A percentile compares a stretch with the other conserved stretches of the same genome.
These are phyloP conservation scores for Alternaria novae-zelandiae DNA, from an alignment of 2,329 filamentous ascomycete species.

Conservation along the genomic window DNA sequence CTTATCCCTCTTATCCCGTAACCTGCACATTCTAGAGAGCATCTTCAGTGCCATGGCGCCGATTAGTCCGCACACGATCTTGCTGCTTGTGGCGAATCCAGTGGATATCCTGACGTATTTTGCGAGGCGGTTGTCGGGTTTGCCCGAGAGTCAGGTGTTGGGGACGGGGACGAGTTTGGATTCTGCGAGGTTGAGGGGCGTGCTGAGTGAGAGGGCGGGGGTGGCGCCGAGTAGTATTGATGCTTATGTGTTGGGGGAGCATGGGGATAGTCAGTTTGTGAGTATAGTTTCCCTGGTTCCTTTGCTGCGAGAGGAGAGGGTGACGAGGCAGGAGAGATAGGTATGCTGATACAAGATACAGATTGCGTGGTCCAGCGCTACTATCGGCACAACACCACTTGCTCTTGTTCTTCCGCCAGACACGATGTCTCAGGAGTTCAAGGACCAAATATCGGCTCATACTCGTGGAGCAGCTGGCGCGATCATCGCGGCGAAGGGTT, in stretches of 20 bases:
- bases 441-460: slow-evolving; percentile 50
- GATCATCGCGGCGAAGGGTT: slow-evolving; percentile 59
- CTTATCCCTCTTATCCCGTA: slow-evolving; percentile 56
- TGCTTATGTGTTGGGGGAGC: slow-evolving; percentile 58
- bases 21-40: slow-evolving; percentile 56
- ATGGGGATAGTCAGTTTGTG: slow-evolving; percentile 57
- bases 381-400: slow-evolving; percentile 53
- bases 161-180: slow-evolving; percentile 63
- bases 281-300: slow-evolving; percentile 1
- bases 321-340: background rate
- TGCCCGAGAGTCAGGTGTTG: slow-evolving; percentile 58
- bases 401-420: slow-evolving; percentile 41
- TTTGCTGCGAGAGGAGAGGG: background rate
- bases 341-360: slow-evolving; percentile 4
- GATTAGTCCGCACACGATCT: slow-evolving; percentile 55
- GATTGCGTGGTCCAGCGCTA: slow-evolving; percentile 55
- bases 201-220: slow-evolving; percentile 50
- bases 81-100: slow-evolving; percentile 62
- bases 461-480: slow-evolving; percentile 56
- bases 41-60: slow-evolving; percentile 58
- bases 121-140: slow-evolving; percentile 55
- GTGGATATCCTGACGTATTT: slow-evolving; percentile 63
- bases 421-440: slow-evolving; percentile 30
- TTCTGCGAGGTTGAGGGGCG: slow-evolving; percentile 56
- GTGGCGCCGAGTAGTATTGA: slow-evolving; percentile 50